Conservation (phyloP, 106 monocot genomes). For the Platanthera guangdongensis region DNA sequence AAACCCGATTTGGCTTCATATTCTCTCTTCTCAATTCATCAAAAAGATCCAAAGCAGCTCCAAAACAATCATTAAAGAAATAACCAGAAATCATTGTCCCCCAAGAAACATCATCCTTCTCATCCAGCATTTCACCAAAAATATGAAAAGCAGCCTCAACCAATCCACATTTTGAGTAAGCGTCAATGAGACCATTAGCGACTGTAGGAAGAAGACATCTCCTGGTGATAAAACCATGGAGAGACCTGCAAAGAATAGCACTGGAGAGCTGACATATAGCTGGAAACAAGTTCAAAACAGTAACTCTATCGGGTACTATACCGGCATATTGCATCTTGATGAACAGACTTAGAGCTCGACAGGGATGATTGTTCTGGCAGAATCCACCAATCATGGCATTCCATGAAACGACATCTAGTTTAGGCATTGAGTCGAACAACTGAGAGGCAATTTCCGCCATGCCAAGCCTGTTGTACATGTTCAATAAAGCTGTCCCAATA, state of each 20-base stretch:
- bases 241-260: constrained; percentile 25
- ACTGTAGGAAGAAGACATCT: constrained; percentile 20
- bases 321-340: constrained; percentile 25
- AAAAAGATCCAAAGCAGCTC: constrained; percentile 47
- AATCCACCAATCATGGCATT: constrained; percentile 67
- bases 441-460: constrained; percentile 24
- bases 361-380: constrained; percentile 14
- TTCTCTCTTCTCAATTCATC: constrained; percentile 22
- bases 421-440: constrained; percentile 54
- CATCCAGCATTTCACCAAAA: constrained; percentile 34
- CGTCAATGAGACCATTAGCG: constrained; percentile 59
- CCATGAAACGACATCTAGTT: constrained; percentile 46
- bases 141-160: constrained; percentile 26
- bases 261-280: constrained; percentile 34
- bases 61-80: constrained; percentile 29
- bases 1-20: constrained; percentile 36
- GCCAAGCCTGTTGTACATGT: constrained; percentile 53
- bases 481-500: constrained; percentile 45
- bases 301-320: constrained; percentile 35
- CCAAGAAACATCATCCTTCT: constrained; percentile 55
- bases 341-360: constrained; percentile 34
- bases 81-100: constrained; percentile 71
- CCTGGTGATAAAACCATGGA: constrained; percentile 51
- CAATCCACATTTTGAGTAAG: constrained; percentile 57
- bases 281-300: constrained; percentile 58